Percentiles rank a stretch among this genome's conserved stretches.
phyloP scores from a whole-genome alignment of 345 rosid species.

The Reutealis trisperma region DNA sequence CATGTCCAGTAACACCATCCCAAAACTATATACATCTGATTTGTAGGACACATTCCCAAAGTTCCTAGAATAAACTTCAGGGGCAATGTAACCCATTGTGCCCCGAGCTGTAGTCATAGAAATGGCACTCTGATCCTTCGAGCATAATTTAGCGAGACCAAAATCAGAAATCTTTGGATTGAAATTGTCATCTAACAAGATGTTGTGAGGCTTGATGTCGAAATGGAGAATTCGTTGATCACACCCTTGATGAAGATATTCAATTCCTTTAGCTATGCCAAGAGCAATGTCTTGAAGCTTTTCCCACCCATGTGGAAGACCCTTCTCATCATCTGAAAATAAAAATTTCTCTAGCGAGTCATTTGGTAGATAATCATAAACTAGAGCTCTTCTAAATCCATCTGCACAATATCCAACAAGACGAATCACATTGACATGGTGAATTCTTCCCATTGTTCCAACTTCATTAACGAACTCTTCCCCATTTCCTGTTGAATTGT shows the following conservation, averaged over 20 bases:
- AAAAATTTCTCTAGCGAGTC: constrained; percentile 22
- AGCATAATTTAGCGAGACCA: constrained; percentile 26
- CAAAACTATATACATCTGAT: constrained; percentile 29
- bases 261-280: constrained; percentile 27
- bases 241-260: constrained; percentile 31
- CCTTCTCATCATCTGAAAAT: neutral
- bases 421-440: constrained; percentile 28
- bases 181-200: constrained; percentile 21
- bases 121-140: constrained; percentile 32
- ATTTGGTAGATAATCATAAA: constrained; percentile 20
- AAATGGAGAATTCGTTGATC: constrained; percentile 29
- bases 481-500: constrained; percentile 24
- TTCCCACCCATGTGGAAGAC: constrained; percentile 15
- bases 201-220: constrained; percentile 32
- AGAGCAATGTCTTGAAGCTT: constrained; percentile 25
- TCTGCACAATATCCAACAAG: constrained; percentile 27
- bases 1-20: constrained; percentile 27
- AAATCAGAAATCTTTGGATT: constrained; percentile 27
- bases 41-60: constrained; percentile 26
- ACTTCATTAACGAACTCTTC: constrained; percentile 31
- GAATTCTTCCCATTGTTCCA: constrained; percentile 28
- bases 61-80: constrained; percentile 33
- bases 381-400: constrained; percentile 31
- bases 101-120: constrained; percentile 32
- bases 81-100: constrained; percentile 30